phyloP scores from a whole-genome alignment of 2,329 filamentous ascomycete genomes.

The Raffaelea deltoideospora region DNA sequence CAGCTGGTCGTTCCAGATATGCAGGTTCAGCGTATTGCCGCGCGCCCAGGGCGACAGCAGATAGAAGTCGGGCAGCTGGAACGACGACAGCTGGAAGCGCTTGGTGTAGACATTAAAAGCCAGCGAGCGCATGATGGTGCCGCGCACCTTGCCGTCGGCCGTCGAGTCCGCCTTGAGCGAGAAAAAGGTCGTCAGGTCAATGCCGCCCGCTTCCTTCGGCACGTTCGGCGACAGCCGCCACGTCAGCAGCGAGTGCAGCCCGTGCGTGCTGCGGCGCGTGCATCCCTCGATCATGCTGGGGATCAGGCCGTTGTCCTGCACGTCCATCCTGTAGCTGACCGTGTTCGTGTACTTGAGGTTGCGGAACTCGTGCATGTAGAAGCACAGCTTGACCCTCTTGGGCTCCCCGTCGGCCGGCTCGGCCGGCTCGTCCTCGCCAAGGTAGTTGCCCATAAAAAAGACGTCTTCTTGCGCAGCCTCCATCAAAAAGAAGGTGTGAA shows the following conservation, averaged over 20 bases:
- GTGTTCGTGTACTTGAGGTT: slow-evolving; percentile 4
- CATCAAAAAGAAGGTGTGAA: slow-evolving; percentile 7
- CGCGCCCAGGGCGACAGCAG: too few relatives aligned
- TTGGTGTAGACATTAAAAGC: slow-evolving; percentile 8
- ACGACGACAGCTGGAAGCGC: slow-evolving; percentile 4
- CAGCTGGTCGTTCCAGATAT: slow-evolving; percentile 10
- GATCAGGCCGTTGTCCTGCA: slow-evolving; percentile 2
- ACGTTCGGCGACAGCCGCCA: slow-evolving; percentile 4
- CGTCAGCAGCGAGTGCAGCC: slow-evolving; percentile 4
- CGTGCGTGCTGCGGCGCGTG: slow-evolving; percentile 4
- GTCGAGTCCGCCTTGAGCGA: background rate
- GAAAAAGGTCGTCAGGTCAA: too few relatives aligned
- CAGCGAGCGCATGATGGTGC: slow-evolving; percentile 4
- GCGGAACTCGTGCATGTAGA: slow-evolving; percentile 7
- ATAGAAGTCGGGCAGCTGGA: slow-evolving; percentile 5
- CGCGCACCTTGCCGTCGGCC: background rate
- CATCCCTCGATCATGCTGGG: slow-evolving; percentile 3
- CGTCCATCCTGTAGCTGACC: slow-evolving; percentile 2
- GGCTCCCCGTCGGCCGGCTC: background rate
- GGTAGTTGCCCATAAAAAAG: slow-evolving; percentile 7
- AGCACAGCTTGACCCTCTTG: slow-evolving; percentile 2
- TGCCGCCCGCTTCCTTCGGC: too few relatives aligned
- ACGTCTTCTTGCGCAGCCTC: slow-evolving; percentile 4
- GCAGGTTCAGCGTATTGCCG: slow-evolving; percentile 1
- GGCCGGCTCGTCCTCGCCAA: background rate